These are phyloP conservation scores for Cajanus cajan DNA, from an alignment of 306 rosid genomes.

Conservation along the genomic window DNA sequence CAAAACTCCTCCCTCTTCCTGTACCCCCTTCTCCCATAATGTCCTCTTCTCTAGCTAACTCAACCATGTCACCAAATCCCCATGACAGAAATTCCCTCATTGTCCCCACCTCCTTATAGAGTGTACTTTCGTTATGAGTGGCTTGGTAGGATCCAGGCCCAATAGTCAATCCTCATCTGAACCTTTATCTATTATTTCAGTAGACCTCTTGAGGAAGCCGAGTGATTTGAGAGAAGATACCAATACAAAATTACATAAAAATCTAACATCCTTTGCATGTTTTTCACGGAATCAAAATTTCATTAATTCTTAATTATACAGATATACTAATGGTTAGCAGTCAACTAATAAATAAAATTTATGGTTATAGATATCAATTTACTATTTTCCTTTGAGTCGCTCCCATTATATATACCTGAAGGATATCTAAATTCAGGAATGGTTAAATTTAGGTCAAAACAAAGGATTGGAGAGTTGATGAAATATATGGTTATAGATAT, in stretches of 20 bases:
- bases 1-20: background rate
- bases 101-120: background rate
- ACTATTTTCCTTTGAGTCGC: constrained; percentile 16
- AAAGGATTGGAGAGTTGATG: constrained; percentile 13
- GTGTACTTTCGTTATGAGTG: background rate
- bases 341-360: background rate
- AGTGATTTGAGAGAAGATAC: constrained; percentile 14
- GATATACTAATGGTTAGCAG: background rate
- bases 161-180: background rate
- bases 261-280: background rate
- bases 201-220: constrained; percentile 16
- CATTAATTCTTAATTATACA: background rate
- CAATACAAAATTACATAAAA: constrained; percentile 5
- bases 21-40: background rate
- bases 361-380: background rate
- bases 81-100: background rate
- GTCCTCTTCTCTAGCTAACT: background rate
- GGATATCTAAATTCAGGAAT: background rate
- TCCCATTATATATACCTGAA: background rate
- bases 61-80: background rate
- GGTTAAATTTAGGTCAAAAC: constrained; percentile 1
- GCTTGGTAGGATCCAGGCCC: background rate
- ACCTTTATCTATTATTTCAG: background rate
- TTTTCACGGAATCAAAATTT: background rate
- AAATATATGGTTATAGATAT: background rate